phyloP scores from a whole-genome alignment of 495 filamentous ascomycete species.

The Lasiosphaeria miniovina region DNA sequence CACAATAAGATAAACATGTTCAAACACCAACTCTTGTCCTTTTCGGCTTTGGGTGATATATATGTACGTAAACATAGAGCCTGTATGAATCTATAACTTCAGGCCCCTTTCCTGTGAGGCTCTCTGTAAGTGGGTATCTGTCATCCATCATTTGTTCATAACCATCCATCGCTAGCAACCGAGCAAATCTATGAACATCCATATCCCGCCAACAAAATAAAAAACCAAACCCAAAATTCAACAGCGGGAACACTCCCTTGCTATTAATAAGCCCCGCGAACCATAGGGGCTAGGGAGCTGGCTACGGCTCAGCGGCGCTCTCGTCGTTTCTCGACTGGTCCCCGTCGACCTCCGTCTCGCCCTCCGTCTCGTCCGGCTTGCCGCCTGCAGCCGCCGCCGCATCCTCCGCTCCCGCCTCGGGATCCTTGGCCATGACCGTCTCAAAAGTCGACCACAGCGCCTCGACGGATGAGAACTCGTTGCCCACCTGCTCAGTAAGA shows the following conservation, averaged over 20 bases:
- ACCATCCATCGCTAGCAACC: not conserved
- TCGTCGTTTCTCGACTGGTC: conserved; percentile 5
- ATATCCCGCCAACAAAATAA: not conserved
- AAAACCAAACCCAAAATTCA: not conserved
- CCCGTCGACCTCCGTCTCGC: conserved; percentile 13
- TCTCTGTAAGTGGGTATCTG: no score
- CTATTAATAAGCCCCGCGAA: no score
- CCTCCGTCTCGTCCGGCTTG: conserved; percentile 16
- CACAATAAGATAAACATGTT: no score
- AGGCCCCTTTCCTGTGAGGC: no score
- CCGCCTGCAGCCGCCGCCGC: conserved; percentile 24
- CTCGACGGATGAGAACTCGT: conserved; percentile 95
- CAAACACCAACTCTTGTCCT: no score
- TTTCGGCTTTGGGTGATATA: no score
- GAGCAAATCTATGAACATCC: not conserved
- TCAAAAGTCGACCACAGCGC: conserved; percentile 97
- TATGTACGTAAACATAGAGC: no score
- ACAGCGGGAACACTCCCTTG: no score
- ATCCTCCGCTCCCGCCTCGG: conserved; percentile 37
- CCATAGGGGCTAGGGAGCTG: not conserved
- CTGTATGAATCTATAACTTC: no score
- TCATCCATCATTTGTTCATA: not conserved
- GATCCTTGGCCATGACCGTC: conserved; percentile 83
- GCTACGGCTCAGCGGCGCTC: not conserved
- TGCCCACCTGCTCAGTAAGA: conserved; percentile 64